A percentile compares a stretch with the other conserved stretches of the same genome.
Evolutionary conservation across 148 eudicot genomes (phyloP).

Genomic region (Selenicereus undatus): DNA sequence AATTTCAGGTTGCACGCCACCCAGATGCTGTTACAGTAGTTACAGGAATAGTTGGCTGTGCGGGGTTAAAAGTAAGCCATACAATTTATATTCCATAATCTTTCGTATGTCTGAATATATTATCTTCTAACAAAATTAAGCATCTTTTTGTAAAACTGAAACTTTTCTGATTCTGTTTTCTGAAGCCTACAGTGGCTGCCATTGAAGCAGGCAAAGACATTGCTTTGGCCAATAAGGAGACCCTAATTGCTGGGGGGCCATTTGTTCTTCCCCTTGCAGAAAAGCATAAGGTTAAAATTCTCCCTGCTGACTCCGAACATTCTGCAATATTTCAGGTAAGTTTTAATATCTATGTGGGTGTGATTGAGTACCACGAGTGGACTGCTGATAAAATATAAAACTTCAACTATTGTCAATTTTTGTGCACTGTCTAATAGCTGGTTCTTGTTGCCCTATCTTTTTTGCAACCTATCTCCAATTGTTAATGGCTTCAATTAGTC

Average conservation of each 20-base stretch:
- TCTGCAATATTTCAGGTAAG: constrained; percentile 97
- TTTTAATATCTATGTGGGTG: neutral
- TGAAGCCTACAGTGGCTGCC: constrained; percentile 96
- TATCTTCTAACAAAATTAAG: neutral
- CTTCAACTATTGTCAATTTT: neutral
- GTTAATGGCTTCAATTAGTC: constrained; percentile 7
- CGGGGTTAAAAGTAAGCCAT: constrained; percentile 75
- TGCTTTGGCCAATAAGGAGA: constrained; percentile 97
- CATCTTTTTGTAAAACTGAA: constrained; percentile 3
- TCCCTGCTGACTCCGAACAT: constrained; percentile 99
- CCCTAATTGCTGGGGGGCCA: constrained; percentile 98
- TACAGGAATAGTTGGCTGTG: constrained; percentile 98
- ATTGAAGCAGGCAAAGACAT: constrained; percentile 97
- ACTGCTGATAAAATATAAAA: no score
- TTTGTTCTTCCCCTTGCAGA: constrained; percentile 98
- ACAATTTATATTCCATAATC: neutral
- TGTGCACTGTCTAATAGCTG: neutral
- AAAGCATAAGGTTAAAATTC: constrained; percentile 97
- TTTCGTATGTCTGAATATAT: neutral
- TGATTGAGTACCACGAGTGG: neutral
- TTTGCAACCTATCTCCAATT: neutral
- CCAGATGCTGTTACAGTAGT: constrained; percentile 93
- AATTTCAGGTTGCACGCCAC: constrained; percentile 92
- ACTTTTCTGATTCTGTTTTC: constrained; percentile 17
- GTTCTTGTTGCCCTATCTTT: neutral